Base-by-base conservation (phyloP, 2,329 filamentous ascomycete species). In the Claviceps monticola region DNA sequence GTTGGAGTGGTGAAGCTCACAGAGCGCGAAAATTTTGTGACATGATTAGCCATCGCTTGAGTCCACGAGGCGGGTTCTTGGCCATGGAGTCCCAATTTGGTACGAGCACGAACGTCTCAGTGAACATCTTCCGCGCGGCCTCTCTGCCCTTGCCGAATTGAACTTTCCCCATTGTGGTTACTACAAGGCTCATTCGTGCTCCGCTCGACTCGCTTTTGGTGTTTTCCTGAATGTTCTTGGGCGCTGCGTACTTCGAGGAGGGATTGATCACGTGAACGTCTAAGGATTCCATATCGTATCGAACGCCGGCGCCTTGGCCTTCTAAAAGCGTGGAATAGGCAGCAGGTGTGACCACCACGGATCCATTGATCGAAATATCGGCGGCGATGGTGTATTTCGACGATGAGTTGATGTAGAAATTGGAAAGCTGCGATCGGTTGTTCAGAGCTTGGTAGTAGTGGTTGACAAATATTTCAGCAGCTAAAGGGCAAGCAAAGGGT, bases 341-440 rank as follows among this genome's bases (percentile, higher is more conserved):
- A 49, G 72, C 69, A 0, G 82, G 83, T 52, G 79, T 75, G 37
- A 76, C 66, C 39, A 87, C 70, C 2, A 78, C 67, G 47, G 82
- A 81, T 59, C 89, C 88, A 69, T 95, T 95, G 74, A 89, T 83
- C 60, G 81, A 78, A 60, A 95, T 89, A 63, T 82, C 80, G 49
- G 86, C 75, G 37, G 73, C 71, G n/a, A 76, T 69, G 13, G 65
- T 62, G 56, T 80, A 78, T 54, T 74, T 70, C 11, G 74, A 58
- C 23, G 76, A 78, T 49, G 74, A 67, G 62, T 79, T 78, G 57
- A 82, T 71, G 72, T 95, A 95, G 73, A 83, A 94, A n/a, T 71
- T 69, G 17, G 76, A 63, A 14, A 95, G 75, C 7, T 71, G 68
- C 36, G 75, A 62, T 42, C 88, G 74, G 53, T 74, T 76, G 66